phyloP scores from a whole-genome alignment of 805 yeast genomes.

The Tetrapisispora fleetii region DNA sequence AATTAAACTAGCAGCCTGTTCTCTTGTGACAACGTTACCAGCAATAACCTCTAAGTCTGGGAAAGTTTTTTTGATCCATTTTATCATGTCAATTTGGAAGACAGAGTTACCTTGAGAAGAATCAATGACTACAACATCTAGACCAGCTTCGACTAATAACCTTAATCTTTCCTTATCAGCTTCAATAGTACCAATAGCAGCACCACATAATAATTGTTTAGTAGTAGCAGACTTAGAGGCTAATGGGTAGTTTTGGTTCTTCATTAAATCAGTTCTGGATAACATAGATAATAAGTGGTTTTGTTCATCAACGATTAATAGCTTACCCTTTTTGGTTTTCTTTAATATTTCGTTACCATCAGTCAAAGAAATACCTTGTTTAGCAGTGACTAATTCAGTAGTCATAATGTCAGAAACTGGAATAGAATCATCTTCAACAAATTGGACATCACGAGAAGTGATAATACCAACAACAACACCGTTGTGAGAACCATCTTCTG shows the following conservation, averaged over 20 bases:
- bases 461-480: slow-evolving; percentile 91
- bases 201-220: slow-evolving; percentile 96
- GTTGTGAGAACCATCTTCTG: slow-evolving; percentile 77
- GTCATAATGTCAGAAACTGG: slow-evolving; percentile 80
- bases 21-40: slow-evolving; percentile 98
- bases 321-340: slow-evolving; percentile 92
- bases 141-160: slow-evolving; percentile 87
- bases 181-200: slow-evolving; percentile 91
- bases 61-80: slow-evolving; percentile 74
- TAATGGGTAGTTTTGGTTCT: slow-evolving; percentile 84
- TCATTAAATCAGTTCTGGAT: slow-evolving; percentile 93
- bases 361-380: slow-evolving; percentile 66
- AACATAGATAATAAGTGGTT: slow-evolving; percentile 78
- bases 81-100: slow-evolving; percentile 88
- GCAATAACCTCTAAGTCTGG: slow-evolving; percentile 85
- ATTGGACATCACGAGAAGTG: slow-evolving; percentile 95
- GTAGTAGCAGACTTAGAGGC: slow-evolving; percentile 91
- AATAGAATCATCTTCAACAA: slow-evolving; percentile 63
- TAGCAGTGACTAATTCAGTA: slow-evolving; percentile 72
- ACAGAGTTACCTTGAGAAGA: slow-evolving; percentile 96
- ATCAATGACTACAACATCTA: slow-evolving; percentile 91
- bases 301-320: slow-evolving; percentile 76
- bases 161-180: slow-evolving; percentile 79
- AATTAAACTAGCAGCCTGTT: slow-evolving; percentile 93
- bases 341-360: slow-evolving; percentile 89